Evolutionary conservation across 1,139 yeast genomes (phyloP).

Genomic region (Diutina scorzettiae): DNA sequence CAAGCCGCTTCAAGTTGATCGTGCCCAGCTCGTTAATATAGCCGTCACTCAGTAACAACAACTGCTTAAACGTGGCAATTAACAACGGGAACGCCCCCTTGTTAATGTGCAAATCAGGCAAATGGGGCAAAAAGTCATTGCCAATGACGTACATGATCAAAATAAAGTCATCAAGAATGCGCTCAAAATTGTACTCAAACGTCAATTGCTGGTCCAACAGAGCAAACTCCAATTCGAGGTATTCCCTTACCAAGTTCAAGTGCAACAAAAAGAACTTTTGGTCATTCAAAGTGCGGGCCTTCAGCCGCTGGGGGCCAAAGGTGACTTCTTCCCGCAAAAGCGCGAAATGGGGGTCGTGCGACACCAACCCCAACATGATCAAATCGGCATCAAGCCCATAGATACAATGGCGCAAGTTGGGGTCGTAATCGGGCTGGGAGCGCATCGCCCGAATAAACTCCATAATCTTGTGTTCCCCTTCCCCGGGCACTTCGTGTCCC

Average conservation of each 20-base stretch:
- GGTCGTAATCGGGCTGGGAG: conserved; percentile 74
- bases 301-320: conserved; percentile 62
- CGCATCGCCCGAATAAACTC: conserved; percentile 79
- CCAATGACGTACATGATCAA: conserved; percentile 98
- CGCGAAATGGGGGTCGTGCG: conserved; percentile 94
- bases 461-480: conserved; percentile 98
- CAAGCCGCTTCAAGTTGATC: conserved; percentile 66
- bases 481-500: conserved; percentile 98
- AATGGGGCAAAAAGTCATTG: conserved; percentile 94
- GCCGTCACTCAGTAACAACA: conserved; percentile 54
- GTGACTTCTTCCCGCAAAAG: conserved; percentile 86
- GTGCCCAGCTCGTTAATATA: conserved; percentile 86
- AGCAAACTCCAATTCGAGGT: conserved; percentile 68
- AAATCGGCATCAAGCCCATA: conserved; percentile 98
- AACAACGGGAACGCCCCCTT: conserved; percentile 85
- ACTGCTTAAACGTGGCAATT: conserved; percentile 71
- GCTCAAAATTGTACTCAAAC: conserved; percentile 74
- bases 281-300: conserved; percentile 41
- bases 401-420: conserved; percentile 86
- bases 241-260: conserved; percentile 77
- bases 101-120: conserved; percentile 89
- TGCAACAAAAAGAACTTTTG: conserved; percentile 83
- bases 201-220: conserved; percentile 45
- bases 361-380: conserved; percentile 87
- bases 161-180: conserved; percentile 98